A percentile compares a stretch with the other conserved stretches of the same genome.
These are phyloP conservation scores for Castanea sativa DNA, from an alignment of 306 rosid species.

Conservation along the genomic window DNA sequence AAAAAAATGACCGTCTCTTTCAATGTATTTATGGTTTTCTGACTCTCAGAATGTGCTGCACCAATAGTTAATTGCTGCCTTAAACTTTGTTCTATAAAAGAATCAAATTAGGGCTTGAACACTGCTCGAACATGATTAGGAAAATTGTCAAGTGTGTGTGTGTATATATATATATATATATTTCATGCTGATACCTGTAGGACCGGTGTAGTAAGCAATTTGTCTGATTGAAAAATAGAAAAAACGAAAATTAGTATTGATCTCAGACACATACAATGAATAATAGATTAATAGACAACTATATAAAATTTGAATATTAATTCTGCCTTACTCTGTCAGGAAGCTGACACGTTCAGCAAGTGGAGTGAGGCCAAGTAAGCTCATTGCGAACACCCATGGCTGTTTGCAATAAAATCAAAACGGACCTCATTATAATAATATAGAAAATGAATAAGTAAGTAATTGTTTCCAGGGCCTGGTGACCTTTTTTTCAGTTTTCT, in stretches of 20 bases:
- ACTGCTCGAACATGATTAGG: no score
- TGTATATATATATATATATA: background rate
- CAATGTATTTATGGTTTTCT: no score
- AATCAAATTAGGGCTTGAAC: no score
- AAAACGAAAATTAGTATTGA: background rate
- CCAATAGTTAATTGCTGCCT: no score
- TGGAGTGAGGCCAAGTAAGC: constrained; percentile 79
- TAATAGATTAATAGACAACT: background rate
- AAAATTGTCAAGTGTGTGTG: no score
- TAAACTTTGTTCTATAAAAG: no score
- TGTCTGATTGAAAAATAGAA: constrained; percentile 39
- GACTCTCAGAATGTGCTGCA: no score
- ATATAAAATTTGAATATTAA: background rate
- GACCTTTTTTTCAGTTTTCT: background rate
- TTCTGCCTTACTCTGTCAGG: constrained; percentile 74
- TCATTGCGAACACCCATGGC: constrained; percentile 84
- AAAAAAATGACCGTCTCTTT: no score
- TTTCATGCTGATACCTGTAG: constrained; percentile 66
- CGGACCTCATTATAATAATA: background rate
- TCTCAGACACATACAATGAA: constrained; percentile 10
- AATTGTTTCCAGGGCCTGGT: background rate
- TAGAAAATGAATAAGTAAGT: background rate
- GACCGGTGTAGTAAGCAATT: constrained; percentile 78
- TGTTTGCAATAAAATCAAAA: constrained; percentile 26
- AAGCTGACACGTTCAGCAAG: constrained; percentile 96